Evolutionary conservation across 306 rosid species (phyloP).

Genomic region (Cucumis melo): DNA sequence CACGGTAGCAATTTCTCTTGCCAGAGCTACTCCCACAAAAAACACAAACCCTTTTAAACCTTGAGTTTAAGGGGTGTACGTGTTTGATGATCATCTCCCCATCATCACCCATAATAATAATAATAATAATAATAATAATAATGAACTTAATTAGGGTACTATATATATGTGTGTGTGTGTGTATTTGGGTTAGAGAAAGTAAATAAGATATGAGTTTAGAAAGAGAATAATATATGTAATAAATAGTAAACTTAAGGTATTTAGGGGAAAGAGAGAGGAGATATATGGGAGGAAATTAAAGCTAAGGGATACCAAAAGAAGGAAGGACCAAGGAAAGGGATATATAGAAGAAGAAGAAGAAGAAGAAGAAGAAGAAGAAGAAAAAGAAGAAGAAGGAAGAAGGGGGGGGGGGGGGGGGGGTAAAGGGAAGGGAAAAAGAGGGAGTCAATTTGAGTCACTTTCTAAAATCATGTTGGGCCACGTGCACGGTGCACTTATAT

Average conservation of each 20-base stretch:
- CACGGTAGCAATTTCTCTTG: slow-evolving; percentile 6
- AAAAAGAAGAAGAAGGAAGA: neutral
- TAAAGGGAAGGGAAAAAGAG: neutral
- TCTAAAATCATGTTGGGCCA: slow-evolving; percentile 12
- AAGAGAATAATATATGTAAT: neutral
- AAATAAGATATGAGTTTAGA: neutral
- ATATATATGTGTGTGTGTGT: no score
- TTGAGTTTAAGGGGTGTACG: neutral
- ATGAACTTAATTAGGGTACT: no score
- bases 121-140: neutral
- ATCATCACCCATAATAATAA: neutral
- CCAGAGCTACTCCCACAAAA: slow-evolving; percentile 11
- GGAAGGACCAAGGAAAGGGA: neutral
- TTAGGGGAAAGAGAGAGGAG: neutral
- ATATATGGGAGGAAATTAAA: no score
- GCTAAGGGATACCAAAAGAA: neutral
- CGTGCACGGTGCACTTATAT: slow-evolving; percentile 1
- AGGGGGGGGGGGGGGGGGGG: no score
- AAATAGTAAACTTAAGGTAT: neutral
- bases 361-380: neutral
- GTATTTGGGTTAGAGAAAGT: no score
- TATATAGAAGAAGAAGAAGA: neutral
- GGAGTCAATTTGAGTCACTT: neutral
- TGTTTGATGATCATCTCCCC: neutral
- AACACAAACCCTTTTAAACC: slow-evolving; percentile 10